Evolutionary conservation across 176 grass and related monocot species (phyloP).

Genomic region (Alopecurus myosuroides): DNA sequence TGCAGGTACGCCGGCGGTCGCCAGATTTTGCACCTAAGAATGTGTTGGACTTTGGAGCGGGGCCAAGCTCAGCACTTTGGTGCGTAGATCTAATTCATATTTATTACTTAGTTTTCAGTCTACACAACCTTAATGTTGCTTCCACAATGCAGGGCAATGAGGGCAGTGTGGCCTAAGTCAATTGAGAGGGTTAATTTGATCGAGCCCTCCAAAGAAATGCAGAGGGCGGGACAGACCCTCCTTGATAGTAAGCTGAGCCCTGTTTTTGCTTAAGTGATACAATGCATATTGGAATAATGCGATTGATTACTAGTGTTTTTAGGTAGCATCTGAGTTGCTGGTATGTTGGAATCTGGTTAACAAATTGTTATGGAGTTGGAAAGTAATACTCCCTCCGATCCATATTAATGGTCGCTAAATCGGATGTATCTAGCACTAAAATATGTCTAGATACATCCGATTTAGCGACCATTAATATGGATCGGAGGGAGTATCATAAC

Average conservation of each 20-base stretch:
- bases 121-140: not conserved
- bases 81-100: slow-evolving; percentile 18
- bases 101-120: not conserved
- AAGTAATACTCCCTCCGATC: too few relatives aligned
- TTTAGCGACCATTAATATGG: too few relatives aligned
- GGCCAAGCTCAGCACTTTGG: slow-evolving; percentile 95
- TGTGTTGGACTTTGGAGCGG: slow-evolving; percentile 89
- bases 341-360: not conserved
- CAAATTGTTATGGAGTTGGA: not conserved
- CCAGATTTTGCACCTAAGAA: slow-evolving; percentile 70
- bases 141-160: slow-evolving; percentile 69
- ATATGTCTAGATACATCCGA: too few relatives aligned
- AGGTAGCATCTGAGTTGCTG: not conserved
- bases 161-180: slow-evolving; percentile 87
- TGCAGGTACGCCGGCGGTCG: slow-evolving; percentile 63
- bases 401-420: too few relatives aligned
- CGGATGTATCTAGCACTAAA: too few relatives aligned
- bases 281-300: not conserved
- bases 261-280: not conserved
- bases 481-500: too few relatives aligned
- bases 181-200: slow-evolving; percentile 85
- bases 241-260: slow-evolving; percentile 63
- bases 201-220: slow-evolving; percentile 97
- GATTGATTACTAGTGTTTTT: not conserved
- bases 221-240: slow-evolving; percentile 86